These are phyloP conservation scores for Theobroma grandiflorum DNA, from an alignment of 441 rosid genomes.

Conservation along the genomic window DNA sequence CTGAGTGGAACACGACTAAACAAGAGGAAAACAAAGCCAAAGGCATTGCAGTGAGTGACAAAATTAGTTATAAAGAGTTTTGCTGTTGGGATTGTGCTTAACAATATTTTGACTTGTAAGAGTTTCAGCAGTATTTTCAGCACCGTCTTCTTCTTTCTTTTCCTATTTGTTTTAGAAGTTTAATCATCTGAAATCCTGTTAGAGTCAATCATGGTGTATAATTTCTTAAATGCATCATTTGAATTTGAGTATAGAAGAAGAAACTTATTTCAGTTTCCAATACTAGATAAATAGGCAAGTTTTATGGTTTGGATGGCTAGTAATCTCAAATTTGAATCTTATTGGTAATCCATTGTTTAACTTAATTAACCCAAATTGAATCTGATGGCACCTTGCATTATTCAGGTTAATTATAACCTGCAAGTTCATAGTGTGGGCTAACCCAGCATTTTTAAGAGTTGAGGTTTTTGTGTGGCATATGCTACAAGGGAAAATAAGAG, in stretches of 20 bases:
- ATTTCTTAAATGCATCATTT: not conserved
- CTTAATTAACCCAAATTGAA: not conserved
- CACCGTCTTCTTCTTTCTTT: not conserved
- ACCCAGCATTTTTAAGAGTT: too few species aligned
- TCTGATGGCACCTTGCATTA: conserved; percentile 5
- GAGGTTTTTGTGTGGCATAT: conserved; percentile 27
- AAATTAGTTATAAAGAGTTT: conserved; percentile 2
- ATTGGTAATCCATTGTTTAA: too few species aligned
- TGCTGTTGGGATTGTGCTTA: conserved; percentile 16
- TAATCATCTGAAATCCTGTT: not conserved
- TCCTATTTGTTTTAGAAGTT: not conserved
- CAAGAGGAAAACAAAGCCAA: not conserved
- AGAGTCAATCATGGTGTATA: not conserved
- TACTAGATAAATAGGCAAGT: too few species aligned
- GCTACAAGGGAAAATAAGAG: too few species aligned
- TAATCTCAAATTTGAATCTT: too few species aligned
- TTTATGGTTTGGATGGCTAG: too few species aligned
- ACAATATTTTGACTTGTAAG: not conserved
- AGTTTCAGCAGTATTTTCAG: conserved; percentile 9
- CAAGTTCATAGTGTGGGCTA: not conserved
- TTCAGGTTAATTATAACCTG: conserved; percentile 27
- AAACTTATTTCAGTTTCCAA: too few species aligned
- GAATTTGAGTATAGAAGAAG: not conserved
- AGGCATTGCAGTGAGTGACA: conserved; percentile 4
- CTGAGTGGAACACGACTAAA: not conserved